Conservation (phyloP, 306 rosid genomes). For the Trifolium pratense region DNA sequence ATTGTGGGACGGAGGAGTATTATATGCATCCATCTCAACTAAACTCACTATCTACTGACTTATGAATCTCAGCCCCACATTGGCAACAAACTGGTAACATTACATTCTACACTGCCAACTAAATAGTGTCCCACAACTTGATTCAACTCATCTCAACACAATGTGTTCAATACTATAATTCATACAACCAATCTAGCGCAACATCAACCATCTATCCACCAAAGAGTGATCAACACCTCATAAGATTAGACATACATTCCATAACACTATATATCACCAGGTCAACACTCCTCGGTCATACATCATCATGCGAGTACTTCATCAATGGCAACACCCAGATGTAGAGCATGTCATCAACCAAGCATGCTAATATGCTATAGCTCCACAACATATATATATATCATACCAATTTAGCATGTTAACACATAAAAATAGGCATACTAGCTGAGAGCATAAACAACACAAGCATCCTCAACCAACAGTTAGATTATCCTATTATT, state of each 20-base stretch:
- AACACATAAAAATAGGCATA: background rate
- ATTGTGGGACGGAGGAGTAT: too few species aligned
- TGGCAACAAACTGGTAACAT: too few species aligned
- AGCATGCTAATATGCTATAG: too few species aligned
- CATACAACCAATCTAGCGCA: background rate
- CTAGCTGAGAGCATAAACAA: background rate
- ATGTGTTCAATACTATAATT: too few species aligned
- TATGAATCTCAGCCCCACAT: too few species aligned
- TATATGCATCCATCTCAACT: too few species aligned
- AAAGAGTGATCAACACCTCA: background rate
- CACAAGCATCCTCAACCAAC: background rate
- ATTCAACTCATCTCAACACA: background rate
- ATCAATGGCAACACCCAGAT: background rate
- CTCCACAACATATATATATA: background rate
- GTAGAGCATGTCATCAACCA: too few species aligned
- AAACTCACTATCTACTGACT: too few species aligned
- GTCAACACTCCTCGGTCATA: background rate
- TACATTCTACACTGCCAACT: background rate
- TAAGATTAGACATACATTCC: background rate
- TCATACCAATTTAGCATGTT: background rate
- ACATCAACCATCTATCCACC: background rate
- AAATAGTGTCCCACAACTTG: background rate
- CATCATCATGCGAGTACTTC: background rate
- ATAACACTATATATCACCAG: background rate
- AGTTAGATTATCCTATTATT: background rate